Conservation (phyloP, 2,329 filamentous ascomycete genomes). For the Orbilia blumenaviensis region DNA sequence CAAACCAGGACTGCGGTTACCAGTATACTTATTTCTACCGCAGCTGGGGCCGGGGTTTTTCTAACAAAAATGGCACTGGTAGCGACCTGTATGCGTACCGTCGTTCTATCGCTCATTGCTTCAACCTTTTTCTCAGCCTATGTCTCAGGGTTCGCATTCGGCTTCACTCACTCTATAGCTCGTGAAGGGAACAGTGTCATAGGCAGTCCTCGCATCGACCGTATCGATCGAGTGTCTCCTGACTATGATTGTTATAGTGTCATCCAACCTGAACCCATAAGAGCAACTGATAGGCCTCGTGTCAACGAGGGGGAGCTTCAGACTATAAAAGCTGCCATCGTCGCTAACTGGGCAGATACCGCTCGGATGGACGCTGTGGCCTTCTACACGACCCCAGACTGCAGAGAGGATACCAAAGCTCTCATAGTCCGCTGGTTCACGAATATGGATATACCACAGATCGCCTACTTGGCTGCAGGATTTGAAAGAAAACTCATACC, state of each 20-base stretch:
- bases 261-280: neutral
- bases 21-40: too few species aligned
- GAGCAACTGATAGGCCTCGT: neutral
- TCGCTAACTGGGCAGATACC: slow-evolving; percentile 22
- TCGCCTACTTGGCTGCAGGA: neutral
- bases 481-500: neutral
- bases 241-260: neutral
- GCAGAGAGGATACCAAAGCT: neutral
- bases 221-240: neutral
- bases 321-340: neutral
- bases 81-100: neutral
- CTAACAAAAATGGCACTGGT: neutral
- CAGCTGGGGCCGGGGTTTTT: too few species aligned
- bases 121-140: neutral
- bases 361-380: slow-evolving; percentile 13
- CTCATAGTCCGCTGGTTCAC: slow-evolving; percentile 16
- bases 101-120: neutral
- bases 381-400: slow-evolving; percentile 21
- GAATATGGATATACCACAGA: neutral
- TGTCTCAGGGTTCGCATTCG: neutral
- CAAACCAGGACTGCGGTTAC: too few species aligned
- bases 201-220: neutral
- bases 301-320: neutral
- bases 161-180: neutral
- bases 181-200: neutral